Conservation (phyloP, 2,329 filamentous ascomycete genomes). For the Arthrobotrys sphaeroides region DNA sequence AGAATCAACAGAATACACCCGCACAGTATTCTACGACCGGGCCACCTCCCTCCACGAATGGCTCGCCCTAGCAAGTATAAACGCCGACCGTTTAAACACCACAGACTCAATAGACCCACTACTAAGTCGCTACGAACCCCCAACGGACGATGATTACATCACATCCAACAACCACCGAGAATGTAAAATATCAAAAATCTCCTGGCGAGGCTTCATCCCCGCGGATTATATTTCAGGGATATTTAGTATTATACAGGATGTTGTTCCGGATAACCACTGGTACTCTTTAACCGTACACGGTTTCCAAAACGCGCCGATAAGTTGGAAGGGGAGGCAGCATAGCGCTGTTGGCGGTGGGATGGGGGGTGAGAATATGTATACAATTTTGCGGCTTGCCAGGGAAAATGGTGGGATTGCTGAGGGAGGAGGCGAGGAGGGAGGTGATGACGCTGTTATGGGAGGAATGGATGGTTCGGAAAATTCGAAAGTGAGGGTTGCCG, state of each 20-base stretch:
- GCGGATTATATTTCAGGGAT: constrained; percentile 53
- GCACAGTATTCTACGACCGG: constrained; percentile 70
- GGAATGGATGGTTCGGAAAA: not conserved
- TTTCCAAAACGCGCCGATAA: constrained; percentile 57
- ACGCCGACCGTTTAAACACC: constrained; percentile 68
- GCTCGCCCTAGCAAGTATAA: constrained; percentile 75
- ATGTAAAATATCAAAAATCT: constrained; percentile 53
- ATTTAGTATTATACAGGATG: constrained; percentile 25
- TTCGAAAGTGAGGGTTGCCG: not conserved
- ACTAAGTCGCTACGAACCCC: constrained; percentile 64
- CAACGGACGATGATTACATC: not conserved
- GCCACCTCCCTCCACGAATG: constrained; percentile 76
- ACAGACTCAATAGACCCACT: constrained; percentile 73
- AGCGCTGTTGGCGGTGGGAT: constrained; percentile 52
- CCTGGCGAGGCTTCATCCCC: constrained; percentile 56
- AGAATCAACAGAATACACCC: constrained; percentile 59
- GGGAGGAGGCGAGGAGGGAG: not conserved
- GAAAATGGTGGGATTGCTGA: not conserved
- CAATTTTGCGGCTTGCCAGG: constrained; percentile 51
- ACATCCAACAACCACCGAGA: not conserved
- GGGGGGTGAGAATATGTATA: constrained; percentile 57
- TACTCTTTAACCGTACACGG: constrained; percentile 56
- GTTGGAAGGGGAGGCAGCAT: constrained; percentile 55
- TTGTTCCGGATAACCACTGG: constrained; percentile 44
- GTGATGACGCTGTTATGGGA: constrained; percentile 27